Evolutionary conservation across 192 early-diverging fungal species (phyloP), one percentile per base, ranked within the genome.

Genomic region (Coemansia asiatica): DNA sequence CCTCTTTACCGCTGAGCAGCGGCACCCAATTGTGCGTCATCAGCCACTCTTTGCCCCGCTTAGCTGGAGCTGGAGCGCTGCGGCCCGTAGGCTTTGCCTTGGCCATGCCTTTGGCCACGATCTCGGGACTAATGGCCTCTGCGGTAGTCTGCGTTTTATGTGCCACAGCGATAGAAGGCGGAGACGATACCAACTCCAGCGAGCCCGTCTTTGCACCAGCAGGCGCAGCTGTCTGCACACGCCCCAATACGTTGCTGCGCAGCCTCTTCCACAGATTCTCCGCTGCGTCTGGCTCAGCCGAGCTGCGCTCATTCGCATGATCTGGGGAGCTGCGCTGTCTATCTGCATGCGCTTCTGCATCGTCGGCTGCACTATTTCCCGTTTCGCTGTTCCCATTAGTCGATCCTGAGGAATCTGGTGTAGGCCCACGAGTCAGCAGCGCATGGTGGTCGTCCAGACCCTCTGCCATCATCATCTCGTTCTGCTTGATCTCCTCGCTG

Each of bases 401-500:
- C 44, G 33, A 21, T 4, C n/a, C 48, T 4, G 50, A 26, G 8
- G 67, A 22, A 6, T 54, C 64, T 1, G 64, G 59, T 38, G 61
- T 53, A 18, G 53, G 56, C 40, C 21, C 33, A 51, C 31, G 51
- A 22, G 28, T 57, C 4, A 29, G 54, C 59, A 22, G 6, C n/a
- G 59, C 25, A 16, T 18, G 28, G 48, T 2, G 44, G 15, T 61
- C 61, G 35, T 63, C 53, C 48, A 64, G 22, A 21, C 68, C 71
- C 68, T 70, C 71, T 36, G 66, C 66, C 79, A 81, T 81, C 69
- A 81, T 68, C 16, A 62, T 57, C 61, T 81, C 79, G 67, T 64
- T 67, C 61, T 72, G 69, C 60, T 56, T 68, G 57, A 72, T 67
- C 25, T 81, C 79, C 28, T 68, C 69, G 44, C 66, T 67, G 61